Evolutionary conservation across 2,329 filamentous ascomycete species (phyloP), one percentile per base, ranked within the genome.

Genomic region (Fusarium staphyleae): DNA sequence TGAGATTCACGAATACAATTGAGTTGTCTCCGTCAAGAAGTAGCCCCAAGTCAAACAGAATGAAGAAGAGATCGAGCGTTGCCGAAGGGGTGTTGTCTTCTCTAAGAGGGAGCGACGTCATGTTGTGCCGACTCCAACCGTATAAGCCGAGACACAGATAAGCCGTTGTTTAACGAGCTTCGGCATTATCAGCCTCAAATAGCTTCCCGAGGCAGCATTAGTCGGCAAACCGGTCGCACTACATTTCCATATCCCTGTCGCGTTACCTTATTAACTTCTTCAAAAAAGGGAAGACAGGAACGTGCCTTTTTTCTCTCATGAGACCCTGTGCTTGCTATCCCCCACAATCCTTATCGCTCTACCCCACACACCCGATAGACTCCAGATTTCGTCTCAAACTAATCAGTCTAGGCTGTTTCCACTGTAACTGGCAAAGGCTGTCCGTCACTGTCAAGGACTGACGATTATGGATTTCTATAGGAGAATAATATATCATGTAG

Each of bases 41-140:
- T 15, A 11, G 28, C 13, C 44, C 34, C 19, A 40, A 46, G 22
- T 40, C 49, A 44, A 44, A 40, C 29, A 48, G 48, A n/a, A 42
- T 47, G 44, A 43, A 35, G 19, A 32, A 18, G 42, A 55, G 50
- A 37, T 22, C 41, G 24, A 44, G 22, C 52, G 58, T 60, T 65
- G 35, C 65, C 65, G 65, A 67, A 63, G 62, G 57, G 60, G 28
- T 56, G 42, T 57, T 44, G 46, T 50, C 34, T 24, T 57, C 46
- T 55, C 46, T 58, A 55, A 41, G 48, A 61, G 52, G 55, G 52
- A 63, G 58, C 67, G 66, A 67, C 64, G 63, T 66, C 65, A 67
- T 67, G 47, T 65, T 70, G 66, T 70, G 68, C 68, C 68, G 68
- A 70, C 57, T 62, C 55, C 69, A 70, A 60, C 68, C 66, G 68